phyloP scores from a whole-genome alignment of 192 early-diverging fungal genomes.

The Backusella mclennaniae region DNA sequence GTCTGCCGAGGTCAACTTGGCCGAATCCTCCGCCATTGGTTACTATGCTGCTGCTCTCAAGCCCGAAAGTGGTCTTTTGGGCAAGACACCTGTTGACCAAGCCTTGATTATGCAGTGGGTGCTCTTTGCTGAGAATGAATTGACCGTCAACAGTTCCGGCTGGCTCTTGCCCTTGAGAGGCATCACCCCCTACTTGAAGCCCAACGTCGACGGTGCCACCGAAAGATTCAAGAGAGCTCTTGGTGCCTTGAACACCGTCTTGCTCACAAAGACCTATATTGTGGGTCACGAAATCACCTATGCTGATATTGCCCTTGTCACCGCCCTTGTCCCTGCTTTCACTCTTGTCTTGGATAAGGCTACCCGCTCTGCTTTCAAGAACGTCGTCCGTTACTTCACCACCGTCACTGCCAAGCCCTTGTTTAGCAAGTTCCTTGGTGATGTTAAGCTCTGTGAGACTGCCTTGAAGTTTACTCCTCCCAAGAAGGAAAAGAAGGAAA shows the following conservation, averaged over 20 bases:
- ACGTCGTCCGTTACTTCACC: constrained; percentile 89
- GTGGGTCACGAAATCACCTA: constrained; percentile 91
- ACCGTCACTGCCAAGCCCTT: constrained; percentile 82
- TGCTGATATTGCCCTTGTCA: constrained; percentile 80
- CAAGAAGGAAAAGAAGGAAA: constrained; percentile 62
- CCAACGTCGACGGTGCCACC: constrained; percentile 65
- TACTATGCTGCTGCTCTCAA: constrained; percentile 75
- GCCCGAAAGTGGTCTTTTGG: constrained; percentile 52
- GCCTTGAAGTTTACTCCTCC: constrained; percentile 50
- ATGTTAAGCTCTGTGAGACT: constrained; percentile 63
- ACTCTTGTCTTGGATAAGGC: constrained; percentile 64
- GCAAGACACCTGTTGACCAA: constrained; percentile 55
- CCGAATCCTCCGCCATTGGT: constrained; percentile 88
- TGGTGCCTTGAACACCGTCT: constrained; percentile 70
- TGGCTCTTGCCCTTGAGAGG: constrained; percentile 49
- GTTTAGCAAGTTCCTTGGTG: constrained; percentile 82
- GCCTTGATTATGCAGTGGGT: constrained; percentile 65
- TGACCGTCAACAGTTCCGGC: constrained; percentile 38
- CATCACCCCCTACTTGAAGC: constrained; percentile 40
- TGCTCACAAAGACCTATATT: constrained; percentile 85
- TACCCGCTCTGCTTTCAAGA: constrained; percentile 81
- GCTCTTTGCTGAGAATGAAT: constrained; percentile 61
- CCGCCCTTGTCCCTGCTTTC: constrained; percentile 46
- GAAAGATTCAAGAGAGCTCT: constrained; percentile 64
- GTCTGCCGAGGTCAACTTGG: constrained; percentile 66